Base-by-base conservation (phyloP, 495 filamentous ascomycete species). In the Xylaria intraflava region DNA sequence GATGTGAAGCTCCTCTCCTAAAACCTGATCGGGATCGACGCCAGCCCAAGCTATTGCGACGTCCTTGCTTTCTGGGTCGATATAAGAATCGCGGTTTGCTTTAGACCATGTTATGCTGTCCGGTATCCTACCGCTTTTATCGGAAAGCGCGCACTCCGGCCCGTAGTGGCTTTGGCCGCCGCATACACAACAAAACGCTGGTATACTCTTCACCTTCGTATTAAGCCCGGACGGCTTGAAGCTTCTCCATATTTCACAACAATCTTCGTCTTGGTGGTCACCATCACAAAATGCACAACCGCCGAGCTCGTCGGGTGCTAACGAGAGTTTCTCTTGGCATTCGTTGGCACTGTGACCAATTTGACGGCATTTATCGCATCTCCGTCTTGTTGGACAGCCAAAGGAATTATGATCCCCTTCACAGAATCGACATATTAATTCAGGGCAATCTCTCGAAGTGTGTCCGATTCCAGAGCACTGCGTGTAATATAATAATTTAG, bases 151-250 rank as follows among this genome's bases (percentile, higher is more conserved):
- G 44, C 74, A 77, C 14, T 69, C 71, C 1, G 58, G 45, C 2
- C 67, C 66, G 46, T 71, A 73, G 46, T 77, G 74, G 3, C 61
- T 60, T 16, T 59, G 51, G 4, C 36, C 48, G 20, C 73, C 74
- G 49, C 74, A 78, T 26, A 49, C 55, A 47, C 71, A 72, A 46
- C 74, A 78, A 44, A 64, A 77, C 0, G 62, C 49, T 0, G 71
- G 70, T 7, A 77, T 55, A 22, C 49, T 49, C 24, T 64, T 65
- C 36, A 77, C 72, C 35, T 67, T 66, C 22, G 55, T 49, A 5
- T 27, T 45, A 10, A 47, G 43, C 9, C 55, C 41, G 19, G 59
- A 43, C 3, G 57, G 57, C 6, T 36, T 42, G 51, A 68, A 77
- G 20, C 55, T 72, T 27, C 67, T 66, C 68, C 65, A 75, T n/a